These are phyloP conservation scores for Plasmodium coatneyi DNA, from an alignment of 169 alveolate genomes.

Conservation along the genomic window DNA sequence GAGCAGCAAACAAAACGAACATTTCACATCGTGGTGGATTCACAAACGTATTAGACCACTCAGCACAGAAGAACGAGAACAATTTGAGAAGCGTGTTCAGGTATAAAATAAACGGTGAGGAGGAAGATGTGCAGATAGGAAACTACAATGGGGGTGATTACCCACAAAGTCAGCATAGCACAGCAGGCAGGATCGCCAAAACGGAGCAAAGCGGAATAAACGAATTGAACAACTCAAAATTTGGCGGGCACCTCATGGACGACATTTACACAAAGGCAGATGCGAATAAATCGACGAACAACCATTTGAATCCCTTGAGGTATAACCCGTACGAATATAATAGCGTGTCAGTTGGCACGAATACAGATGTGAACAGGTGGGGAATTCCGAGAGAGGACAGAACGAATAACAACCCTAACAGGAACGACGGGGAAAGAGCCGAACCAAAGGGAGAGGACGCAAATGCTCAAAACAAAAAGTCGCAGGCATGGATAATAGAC, in stretches of 20 bases:
- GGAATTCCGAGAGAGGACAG: background rate
- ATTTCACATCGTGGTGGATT: background rate
- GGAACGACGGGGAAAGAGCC: background rate
- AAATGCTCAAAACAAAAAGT: background rate
- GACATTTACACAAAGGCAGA: background rate
- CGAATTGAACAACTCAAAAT: background rate
- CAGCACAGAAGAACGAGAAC: background rate
- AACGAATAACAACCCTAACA: background rate
- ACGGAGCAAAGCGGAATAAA: background rate
- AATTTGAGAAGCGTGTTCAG: background rate
- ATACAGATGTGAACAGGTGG: background rate
- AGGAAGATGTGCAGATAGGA: background rate
- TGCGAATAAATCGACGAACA: background rate
- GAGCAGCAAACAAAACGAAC: background rate
- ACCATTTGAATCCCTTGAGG: background rate
- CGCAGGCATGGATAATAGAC: constrained; percentile 69
- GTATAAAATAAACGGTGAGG: background rate
- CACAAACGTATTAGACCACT: background rate
- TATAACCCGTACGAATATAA: background rate
- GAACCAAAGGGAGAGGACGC: background rate
- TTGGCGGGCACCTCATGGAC: background rate
- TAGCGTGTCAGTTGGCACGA: background rate
- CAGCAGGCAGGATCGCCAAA: background rate
- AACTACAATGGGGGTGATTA: background rate
- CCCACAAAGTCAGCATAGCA: background rate